Evolutionary conservation across 2,329 filamentous ascomycete genomes (phyloP).

Genomic region (Pseudocercospora pini-densiflorae): DNA sequence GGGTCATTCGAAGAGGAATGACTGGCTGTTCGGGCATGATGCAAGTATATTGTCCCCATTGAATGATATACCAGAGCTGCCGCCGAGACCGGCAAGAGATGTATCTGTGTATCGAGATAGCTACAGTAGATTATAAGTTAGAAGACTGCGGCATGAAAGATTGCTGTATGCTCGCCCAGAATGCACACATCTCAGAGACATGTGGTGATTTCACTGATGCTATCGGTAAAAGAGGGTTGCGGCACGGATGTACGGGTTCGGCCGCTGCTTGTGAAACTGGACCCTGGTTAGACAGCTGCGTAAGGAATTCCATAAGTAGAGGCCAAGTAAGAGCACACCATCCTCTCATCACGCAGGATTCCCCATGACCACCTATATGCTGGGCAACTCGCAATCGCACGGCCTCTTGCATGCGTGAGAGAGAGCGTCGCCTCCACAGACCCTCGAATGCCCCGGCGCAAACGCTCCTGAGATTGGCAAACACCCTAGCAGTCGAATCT

Average conservation of each 20-base stretch:
- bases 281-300: neutral
- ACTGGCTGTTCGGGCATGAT: conserved; percentile 35
- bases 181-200: too few relatives aligned
- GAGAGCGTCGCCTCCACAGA: neutral
- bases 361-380: neutral
- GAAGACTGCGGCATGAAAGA: too few relatives aligned
- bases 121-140: too few relatives aligned
- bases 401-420: neutral
- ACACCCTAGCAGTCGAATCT: neutral
- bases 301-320: neutral
- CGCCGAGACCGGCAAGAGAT: neutral
- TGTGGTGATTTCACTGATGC: too few relatives aligned
- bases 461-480: neutral
- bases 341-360: neutral
- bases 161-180: too few relatives aligned
- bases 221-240: too few relatives aligned
- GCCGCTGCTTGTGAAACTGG: neutral
- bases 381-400: neutral
- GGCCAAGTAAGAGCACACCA: neutral
- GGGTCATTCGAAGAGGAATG: conserved; percentile 31
- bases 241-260: too few relatives aligned
- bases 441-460: neutral
- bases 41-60: neutral
- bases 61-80: neutral
- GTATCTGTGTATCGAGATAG: neutral